Conservation (phyloP, 2,329 filamentous ascomycete species). For the Dissoconium aciculare region DNA sequence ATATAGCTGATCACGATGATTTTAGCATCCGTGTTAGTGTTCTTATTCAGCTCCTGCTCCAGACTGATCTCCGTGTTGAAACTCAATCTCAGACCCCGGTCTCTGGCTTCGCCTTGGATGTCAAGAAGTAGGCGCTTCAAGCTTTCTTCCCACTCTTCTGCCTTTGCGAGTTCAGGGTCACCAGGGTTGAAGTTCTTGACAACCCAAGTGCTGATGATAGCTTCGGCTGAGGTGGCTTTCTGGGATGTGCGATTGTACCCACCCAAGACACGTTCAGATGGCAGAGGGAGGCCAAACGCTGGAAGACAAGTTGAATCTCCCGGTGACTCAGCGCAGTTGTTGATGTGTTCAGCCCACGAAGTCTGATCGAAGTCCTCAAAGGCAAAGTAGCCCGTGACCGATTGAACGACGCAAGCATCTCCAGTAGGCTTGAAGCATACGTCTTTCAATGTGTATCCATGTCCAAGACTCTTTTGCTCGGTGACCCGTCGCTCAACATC, state of each 20-base stretch:
- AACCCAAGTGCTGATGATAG: conserved; percentile 87
- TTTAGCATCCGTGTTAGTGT: conserved; percentile 93
- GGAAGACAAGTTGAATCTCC: conserved; percentile 50
- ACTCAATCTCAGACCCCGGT: conserved; percentile 69
- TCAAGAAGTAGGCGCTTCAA: conserved; percentile 59
- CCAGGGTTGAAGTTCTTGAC: conserved; percentile 73
- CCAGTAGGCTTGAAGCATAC: conserved; percentile 91
- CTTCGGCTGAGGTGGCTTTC: conserved; percentile 53
- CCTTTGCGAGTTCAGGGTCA: conserved; percentile 51
- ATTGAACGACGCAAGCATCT: conserved; percentile 81
- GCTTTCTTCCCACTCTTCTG: conserved; percentile 79
- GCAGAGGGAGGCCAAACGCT: conserved; percentile 75
- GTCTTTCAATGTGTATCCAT: conserved; percentile 58
- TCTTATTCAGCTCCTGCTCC: conserved; percentile 92
- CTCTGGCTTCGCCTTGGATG: conserved; percentile 64
- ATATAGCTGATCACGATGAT: conserved; percentile 94
- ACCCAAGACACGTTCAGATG: conserved; percentile 72
- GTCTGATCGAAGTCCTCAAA: conserved; percentile 36
- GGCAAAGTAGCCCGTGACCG: conserved; percentile 76
- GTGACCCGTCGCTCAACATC: conserved; percentile 67
- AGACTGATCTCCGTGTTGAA: conserved; percentile 93
- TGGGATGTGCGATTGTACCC: conserved; percentile 50
- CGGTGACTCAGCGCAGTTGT: conserved; percentile 61
- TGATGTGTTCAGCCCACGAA: conserved; percentile 58
- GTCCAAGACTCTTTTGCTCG: conserved; percentile 53